Percentiles rank a stretch among this genome's conserved stretches.
Evolutionary conservation across 352 stramenopile genomes (phyloP).

Genomic region (Phytopythium kandeliae): DNA sequence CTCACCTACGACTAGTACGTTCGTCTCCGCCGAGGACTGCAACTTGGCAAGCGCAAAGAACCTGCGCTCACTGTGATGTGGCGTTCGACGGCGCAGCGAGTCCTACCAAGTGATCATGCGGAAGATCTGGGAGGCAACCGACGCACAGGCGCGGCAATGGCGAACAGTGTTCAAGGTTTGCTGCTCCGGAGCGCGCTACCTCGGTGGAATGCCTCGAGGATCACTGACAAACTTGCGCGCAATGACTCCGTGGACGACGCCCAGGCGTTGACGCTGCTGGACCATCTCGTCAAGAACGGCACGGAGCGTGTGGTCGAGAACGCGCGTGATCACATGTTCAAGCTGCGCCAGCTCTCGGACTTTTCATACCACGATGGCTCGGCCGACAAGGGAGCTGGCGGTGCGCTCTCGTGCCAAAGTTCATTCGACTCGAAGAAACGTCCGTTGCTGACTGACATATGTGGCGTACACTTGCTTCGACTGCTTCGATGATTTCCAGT

Average conservation of each 20-base stretch:
- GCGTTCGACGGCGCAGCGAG: conserved; percentile 33
- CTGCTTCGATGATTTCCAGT: no score
- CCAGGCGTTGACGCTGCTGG: conserved; percentile 88
- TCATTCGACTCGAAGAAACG: no score
- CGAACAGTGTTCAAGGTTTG: conserved; percentile 95
- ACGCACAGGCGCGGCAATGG: conserved; percentile 90
- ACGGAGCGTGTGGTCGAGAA: conserved; percentile 98
- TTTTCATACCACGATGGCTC: conserved; percentile 89
- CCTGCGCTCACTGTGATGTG: not conserved
- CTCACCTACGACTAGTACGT: conserved; percentile 95
- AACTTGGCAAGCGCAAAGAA: not conserved
- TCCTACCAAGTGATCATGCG: conserved; percentile 88
- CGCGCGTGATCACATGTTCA: conserved; percentile 92
- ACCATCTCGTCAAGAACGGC: conserved; percentile 98
- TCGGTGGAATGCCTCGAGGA: no score
- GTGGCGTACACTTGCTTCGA: no score
- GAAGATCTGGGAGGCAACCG: conserved; percentile 95
- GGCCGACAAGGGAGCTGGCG: conserved; percentile 79
- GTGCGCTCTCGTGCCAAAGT: conserved; percentile 16
- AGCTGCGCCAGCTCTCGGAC: conserved; percentile 79
- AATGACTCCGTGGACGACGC: no score
- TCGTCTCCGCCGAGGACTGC: not conserved
- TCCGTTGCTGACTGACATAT: no score
- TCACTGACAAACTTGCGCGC: no score
- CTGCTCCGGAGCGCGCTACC: no score